Percentiles rank a stretch among this genome's conserved stretches.
Conservation (phyloP, 345 rosid genomes). For the Odontarrhena argentea region DNA sequence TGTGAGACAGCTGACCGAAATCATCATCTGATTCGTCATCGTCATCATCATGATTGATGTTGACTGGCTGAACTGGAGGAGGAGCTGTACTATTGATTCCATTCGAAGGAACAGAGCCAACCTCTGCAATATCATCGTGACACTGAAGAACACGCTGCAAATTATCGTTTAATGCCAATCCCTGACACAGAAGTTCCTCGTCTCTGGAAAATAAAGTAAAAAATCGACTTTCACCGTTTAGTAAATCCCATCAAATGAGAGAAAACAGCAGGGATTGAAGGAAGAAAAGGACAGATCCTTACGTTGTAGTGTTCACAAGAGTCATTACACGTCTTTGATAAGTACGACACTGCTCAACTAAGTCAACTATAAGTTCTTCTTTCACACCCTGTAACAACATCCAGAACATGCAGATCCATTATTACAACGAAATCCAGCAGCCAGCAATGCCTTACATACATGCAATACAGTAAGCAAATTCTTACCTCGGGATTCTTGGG, state of each 20-base stretch:
- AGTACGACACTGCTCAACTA: constrained; percentile 84
- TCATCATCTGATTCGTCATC: constrained; percentile 88
- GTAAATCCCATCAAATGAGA: constrained; percentile 5
- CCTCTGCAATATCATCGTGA: constrained; percentile 76
- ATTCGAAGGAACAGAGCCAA: constrained; percentile 49
- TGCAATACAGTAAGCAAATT: constrained; percentile 16
- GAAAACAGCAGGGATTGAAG: constrained; percentile 4
- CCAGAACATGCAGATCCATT: constrained; percentile 17
- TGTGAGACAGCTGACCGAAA: constrained; percentile 71
- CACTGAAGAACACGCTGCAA: constrained; percentile 79
- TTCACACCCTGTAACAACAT: constrained; percentile 63
- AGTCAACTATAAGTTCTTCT: constrained; percentile 85
- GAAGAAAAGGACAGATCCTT: constrained; percentile 38
- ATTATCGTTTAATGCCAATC: constrained; percentile 79
- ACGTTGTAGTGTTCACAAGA: constrained; percentile 73
- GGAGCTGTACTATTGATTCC: constrained; percentile 43
- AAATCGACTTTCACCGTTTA: constrained; percentile 30
- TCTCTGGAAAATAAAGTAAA: constrained; percentile 50
- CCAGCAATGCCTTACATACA: neutral
- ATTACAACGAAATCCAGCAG: constrained; percentile 7
- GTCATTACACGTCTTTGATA: constrained; percentile 77
- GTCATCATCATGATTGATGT: constrained; percentile 45
- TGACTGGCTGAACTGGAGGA: constrained; percentile 52
- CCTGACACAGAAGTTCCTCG: constrained; percentile 80
- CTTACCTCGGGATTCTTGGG: constrained; percentile 65